Evolutionary conservation across 805 yeast genomes (phyloP), one percentile per base, ranked within the genome.

Genomic region (Nadsonia fulvescens): DNA sequence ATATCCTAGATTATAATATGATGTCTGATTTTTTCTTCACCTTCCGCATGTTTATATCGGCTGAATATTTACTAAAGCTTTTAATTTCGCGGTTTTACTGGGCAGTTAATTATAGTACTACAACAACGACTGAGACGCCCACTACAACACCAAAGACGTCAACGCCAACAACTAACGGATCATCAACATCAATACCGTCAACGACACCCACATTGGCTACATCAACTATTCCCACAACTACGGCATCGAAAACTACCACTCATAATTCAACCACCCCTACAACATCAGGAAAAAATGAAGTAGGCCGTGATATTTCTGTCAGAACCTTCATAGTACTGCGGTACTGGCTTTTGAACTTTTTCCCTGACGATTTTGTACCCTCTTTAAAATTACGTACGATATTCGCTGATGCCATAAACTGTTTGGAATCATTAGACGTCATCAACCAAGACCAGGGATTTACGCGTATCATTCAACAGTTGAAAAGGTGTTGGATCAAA

Each of bases 261-360:
- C n/a, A n/a, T n/a, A n/a, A n/a, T n/a, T n/a, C n/a, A n/a, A n/a
- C n/a, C n/a, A n/a, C n/a, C n/a, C n/a, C n/a, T n/a, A 22, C 29
- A 20, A 24, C 19, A 1, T 44, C 40, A 11, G 38, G 42, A n/a
- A 42, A 41, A 20, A 40, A 43, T 7, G 59, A 58, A 32, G 42
- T 61, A 3, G 92, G 91, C 2, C 63, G 70, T 32, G 55, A 75
- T 23, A 71, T 74, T 2, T 54, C 78, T 8, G 62, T 83, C 18
- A 60, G 96, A 39, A 73, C 92, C 0, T 86, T 83, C 53, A 93
- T 79, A 14, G 70, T 76, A 15, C 39, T 89, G 22, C 65, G 95
- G 41, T 93, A 79, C 52, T 86, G 96, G 93, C 47, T 86, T 11
- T 50, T 78, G 32, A 86, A 83, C 47, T 83, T 78, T 46, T 89